Conservation (phyloP, 1,284 basidiomycete species). For the Sanghuangporus sanghuang region DNA sequence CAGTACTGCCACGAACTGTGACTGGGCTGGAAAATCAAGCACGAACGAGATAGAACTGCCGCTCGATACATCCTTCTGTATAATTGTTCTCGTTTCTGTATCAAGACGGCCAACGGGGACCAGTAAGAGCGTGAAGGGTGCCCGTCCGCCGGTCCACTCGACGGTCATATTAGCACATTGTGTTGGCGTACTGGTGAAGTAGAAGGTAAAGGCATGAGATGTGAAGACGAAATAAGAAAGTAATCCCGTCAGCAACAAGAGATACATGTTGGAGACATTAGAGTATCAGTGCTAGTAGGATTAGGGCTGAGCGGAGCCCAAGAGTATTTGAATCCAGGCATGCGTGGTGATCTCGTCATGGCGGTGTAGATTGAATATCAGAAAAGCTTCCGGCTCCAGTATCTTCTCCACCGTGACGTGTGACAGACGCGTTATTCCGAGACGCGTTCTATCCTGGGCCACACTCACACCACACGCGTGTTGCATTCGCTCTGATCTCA, state of each 20-base stretch:
- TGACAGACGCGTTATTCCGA: not conserved
- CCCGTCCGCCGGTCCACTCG: conserved; percentile 17
- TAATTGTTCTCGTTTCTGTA: conserved; percentile 19
- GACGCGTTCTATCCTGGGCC: not conserved
- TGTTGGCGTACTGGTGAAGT: conserved; percentile 11
- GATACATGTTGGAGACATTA: not conserved
- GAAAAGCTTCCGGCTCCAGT: not conserved
- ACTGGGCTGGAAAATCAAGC: conserved; percentile 17
- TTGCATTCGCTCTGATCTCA: not conserved
- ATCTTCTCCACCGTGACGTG: not conserved
- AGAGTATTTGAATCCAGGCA: not conserved
- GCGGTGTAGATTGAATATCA: not conserved
- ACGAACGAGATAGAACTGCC: conserved; percentile 15
- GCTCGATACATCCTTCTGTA: conserved; percentile 13
- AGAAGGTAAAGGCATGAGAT: conserved; percentile 12
- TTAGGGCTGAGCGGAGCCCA: not conserved
- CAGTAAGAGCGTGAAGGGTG: conserved; percentile 18
- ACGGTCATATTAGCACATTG: conserved; percentile 19
- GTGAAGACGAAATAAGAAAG: not conserved
- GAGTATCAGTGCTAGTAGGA: not conserved
- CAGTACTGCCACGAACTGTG: conserved; percentile 18
- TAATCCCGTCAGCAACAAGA: not conserved
- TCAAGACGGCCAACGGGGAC: conserved; percentile 17
- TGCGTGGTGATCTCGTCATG: not conserved
- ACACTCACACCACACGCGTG: not conserved